Evolutionary conservation across 257 asterid species (phyloP).

Genomic region (Cynanchum wilfordii): DNA sequence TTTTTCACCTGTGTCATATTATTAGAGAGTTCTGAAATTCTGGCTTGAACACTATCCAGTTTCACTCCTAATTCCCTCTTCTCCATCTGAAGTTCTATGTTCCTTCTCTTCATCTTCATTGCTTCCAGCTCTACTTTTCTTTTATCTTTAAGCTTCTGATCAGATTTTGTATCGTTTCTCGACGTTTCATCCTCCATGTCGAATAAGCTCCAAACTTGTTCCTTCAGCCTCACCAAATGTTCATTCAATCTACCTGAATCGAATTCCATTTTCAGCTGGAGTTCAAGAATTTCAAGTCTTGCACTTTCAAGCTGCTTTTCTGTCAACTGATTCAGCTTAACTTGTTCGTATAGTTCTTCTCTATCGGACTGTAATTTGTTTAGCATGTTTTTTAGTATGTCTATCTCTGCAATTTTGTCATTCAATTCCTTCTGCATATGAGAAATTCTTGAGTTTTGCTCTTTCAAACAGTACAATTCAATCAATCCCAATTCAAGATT

Average conservation of each 20-base stretch:
- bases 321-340: slow-evolving; percentile 13
- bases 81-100: slow-evolving; percentile 20
- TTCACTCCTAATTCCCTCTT: slow-evolving; percentile 18
- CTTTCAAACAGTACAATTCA: slow-evolving; percentile 15
- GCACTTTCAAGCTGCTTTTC: slow-evolving; percentile 9
- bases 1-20: slow-evolving; percentile 8
- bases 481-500: slow-evolving; percentile 9
- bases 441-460: slow-evolving; percentile 14
- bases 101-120: slow-evolving; percentile 22
- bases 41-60: slow-evolving; percentile 10
- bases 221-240: slow-evolving; percentile 7
- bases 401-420: slow-evolving; percentile 11
- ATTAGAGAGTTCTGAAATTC: slow-evolving; percentile 11
- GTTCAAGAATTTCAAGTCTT: background rate
- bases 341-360: slow-evolving; percentile 1
- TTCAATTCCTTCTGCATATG: slow-evolving; percentile 6
- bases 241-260: slow-evolving; percentile 6
- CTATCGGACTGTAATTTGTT: slow-evolving; percentile 5
- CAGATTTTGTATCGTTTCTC: background rate
- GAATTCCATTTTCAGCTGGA: slow-evolving; percentile 8
- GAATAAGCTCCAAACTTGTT: slow-evolving; percentile 8
- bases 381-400: background rate
- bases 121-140: slow-evolving; percentile 16
- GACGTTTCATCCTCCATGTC: background rate
- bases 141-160: slow-evolving; percentile 10